phyloP scores from a whole-genome alignment of 331 rosid species.

The Saraca asoca region DNA sequence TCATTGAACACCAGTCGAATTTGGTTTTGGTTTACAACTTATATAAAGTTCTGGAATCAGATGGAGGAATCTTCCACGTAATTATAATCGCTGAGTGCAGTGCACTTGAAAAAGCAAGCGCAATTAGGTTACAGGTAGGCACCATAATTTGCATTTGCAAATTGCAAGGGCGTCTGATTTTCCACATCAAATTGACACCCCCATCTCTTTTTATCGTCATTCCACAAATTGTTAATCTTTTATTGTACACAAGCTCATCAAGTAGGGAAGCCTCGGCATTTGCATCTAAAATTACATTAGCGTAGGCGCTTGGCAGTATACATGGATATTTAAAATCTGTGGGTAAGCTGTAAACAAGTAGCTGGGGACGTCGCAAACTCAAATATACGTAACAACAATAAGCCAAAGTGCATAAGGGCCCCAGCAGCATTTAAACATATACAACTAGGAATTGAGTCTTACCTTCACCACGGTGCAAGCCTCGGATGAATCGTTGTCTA shows the following conservation, averaged over 20 bases:
- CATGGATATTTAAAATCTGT: constrained; percentile 7
- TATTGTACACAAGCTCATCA: no score
- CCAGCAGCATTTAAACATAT: neutral
- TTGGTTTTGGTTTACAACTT: neutral
- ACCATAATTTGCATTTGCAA: no score
- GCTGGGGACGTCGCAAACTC: neutral
- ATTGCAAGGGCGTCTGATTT: constrained; percentile 7
- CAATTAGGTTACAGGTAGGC: no score
- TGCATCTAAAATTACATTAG: no score
- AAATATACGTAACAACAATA: neutral
- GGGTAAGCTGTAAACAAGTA: constrained; percentile 5
- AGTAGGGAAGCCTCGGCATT: no score
- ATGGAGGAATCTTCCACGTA: no score
- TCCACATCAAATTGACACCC: neutral
- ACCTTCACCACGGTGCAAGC: constrained; percentile 87
- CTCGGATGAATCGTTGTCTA: constrained; percentile 71
- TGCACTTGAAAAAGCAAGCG: neutral
- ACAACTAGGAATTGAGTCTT: constrained; percentile 23
- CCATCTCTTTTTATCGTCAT: constrained; percentile 1
- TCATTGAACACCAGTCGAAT: constrained; percentile 15
- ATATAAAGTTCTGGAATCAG: no score
- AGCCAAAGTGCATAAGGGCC: neutral
- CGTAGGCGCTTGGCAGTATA: no score
- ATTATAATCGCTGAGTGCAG: neutral
- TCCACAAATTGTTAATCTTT: no score